Conservation (phyloP, 1,284 basidiomycete genomes). For the Apiotrichum brassicae region DNA sequence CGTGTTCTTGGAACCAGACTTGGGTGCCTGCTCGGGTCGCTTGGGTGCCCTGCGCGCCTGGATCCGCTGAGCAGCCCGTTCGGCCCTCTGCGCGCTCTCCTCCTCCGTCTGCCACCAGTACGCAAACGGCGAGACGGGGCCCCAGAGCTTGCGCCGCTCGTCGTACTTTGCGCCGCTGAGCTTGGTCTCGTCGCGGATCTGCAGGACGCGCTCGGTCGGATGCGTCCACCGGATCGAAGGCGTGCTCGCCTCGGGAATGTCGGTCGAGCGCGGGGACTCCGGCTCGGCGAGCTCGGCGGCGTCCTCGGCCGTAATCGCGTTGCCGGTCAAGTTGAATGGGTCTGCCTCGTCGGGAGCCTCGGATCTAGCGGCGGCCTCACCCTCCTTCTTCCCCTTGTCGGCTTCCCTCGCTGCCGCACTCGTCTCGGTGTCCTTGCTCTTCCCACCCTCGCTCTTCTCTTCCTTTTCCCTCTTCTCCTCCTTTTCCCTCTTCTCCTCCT, state of each 20-base stretch:
- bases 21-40: too few species aligned
- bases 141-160: conserved; percentile 22
- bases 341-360: not conserved
- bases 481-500: not conserved
- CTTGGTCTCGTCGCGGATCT: conserved; percentile 26
- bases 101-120: not conserved
- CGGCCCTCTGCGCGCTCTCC: not conserved
- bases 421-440: conserved; percentile 4
- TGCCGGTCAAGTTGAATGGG: conserved; percentile 1
- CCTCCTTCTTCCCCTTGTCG: not conserved
- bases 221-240: conserved; percentile 27
- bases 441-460: too few species aligned
- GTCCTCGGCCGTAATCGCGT: not conserved
- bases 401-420: not conserved
- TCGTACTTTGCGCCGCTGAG: conserved; percentile 31
- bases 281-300: not conserved
- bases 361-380: not conserved
- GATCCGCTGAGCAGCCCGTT: too few species aligned
- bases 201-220: conserved; percentile 21
- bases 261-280: too few species aligned
- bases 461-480: too few species aligned
- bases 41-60: too few species aligned
- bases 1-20: too few species aligned
- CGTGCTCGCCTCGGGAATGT: too few species aligned
- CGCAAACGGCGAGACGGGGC: not conserved